These are phyloP conservation scores for Flaveria sonorensis DNA, from an alignment of 129 eudicot genomes.

Conservation along the genomic window DNA sequence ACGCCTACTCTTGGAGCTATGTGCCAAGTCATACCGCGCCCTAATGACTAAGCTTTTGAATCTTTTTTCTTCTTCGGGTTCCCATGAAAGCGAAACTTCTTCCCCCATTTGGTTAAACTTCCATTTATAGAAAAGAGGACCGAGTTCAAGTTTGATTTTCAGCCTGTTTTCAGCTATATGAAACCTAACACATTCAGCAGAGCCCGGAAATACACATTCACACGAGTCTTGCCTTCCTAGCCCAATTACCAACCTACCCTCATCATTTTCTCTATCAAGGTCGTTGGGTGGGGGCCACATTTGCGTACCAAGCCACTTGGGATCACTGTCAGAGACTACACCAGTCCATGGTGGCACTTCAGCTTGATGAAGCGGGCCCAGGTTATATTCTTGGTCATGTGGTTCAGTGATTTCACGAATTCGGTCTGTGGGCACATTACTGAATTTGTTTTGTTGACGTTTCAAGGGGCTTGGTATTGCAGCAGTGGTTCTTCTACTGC, in stretches of 20 bases:
- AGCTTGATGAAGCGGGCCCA: slow-evolving; percentile 61
- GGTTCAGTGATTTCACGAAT: slow-evolving; percentile 10
- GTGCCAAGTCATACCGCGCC: slow-evolving; percentile 28
- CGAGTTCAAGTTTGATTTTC: slow-evolving; percentile 58
- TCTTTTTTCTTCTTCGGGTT: slow-evolving; percentile 62
- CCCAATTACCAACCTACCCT: slow-evolving; percentile 38
- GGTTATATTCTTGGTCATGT: slow-evolving; percentile 33
- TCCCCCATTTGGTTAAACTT: slow-evolving; percentile 82
- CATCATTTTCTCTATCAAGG: neutral
- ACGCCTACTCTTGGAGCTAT: slow-evolving; percentile 31
- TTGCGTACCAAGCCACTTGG: slow-evolving; percentile 80
- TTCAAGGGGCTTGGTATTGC: slow-evolving; percentile 35
- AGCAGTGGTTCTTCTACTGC: slow-evolving; percentile 48
- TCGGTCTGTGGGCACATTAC: slow-evolving; percentile 1
- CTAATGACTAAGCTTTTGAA: slow-evolving; percentile 55
- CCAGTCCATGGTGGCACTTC: slow-evolving; percentile 81
- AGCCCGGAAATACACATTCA: slow-evolving; percentile 52
- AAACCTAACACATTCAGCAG: slow-evolving; percentile 70
- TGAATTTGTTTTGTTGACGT: slow-evolving; percentile 29
- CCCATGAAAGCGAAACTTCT: slow-evolving; percentile 91
- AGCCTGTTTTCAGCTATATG: slow-evolving; percentile 80
- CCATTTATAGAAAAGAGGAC: slow-evolving; percentile 64
- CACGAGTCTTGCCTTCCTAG: slow-evolving; percentile 53
- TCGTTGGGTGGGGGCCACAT: slow-evolving; percentile 61
- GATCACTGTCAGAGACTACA: slow-evolving; percentile 44